A percentile compares a stretch with the other conserved stretches of the same genome.
phyloP scores from a whole-genome alignment of 2,329 filamentous ascomycete genomes.

The Apiospora koreana region DNA sequence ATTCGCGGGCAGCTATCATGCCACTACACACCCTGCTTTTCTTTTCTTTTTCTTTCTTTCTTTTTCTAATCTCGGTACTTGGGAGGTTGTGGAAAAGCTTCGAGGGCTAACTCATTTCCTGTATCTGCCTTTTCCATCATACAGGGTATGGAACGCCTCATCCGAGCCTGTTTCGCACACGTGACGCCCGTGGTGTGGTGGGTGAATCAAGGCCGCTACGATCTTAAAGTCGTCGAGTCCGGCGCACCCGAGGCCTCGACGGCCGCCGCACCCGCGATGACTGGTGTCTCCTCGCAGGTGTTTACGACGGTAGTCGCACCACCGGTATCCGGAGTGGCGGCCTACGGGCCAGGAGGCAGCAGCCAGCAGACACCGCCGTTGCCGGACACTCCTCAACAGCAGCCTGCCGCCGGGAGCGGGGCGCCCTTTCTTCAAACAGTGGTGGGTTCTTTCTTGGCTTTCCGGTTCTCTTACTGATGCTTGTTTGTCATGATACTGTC shows the following conservation, averaged over 20 bases:
- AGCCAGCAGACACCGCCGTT: neutral
- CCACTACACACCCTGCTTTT: no score
- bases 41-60: no score
- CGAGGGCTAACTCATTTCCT: neutral
- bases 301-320: neutral
- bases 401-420: neutral
- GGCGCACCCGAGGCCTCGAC: neutral
- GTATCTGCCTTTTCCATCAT: neutral
- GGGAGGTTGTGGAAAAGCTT: neutral
- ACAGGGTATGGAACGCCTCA: slow-evolving; percentile 60
- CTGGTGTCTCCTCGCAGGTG: neutral
- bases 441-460: slow-evolving; percentile 12
- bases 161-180: slow-evolving; percentile 56
- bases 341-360: neutral
- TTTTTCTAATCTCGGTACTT: neutral
- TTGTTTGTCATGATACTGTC: no score
- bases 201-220: slow-evolving; percentile 55
- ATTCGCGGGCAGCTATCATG: no score
- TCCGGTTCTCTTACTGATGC: no score
- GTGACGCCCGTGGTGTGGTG: slow-evolving; percentile 55
- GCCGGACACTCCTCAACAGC: neutral
- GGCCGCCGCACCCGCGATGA: neutral
- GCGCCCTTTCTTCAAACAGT: slow-evolving; percentile 13
- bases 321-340: neutral
- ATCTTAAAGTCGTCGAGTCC: slow-evolving; percentile 46